These are phyloP conservation scores for Fusarium sp. DNA, from an alignment of 2,329 filamentous ascomycete species.

Conservation along the genomic window DNA sequence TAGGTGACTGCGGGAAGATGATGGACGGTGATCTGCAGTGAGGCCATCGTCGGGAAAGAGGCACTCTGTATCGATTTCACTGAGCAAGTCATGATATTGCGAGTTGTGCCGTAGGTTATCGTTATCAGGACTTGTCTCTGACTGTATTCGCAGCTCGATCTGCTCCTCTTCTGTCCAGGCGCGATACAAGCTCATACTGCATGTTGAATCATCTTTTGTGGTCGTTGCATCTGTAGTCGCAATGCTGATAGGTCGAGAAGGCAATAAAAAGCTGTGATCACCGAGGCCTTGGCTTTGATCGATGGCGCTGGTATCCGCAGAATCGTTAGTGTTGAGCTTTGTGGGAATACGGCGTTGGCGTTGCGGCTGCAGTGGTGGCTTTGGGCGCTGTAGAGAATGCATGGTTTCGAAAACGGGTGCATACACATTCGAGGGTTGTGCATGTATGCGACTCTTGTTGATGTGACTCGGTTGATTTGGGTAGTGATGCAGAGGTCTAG, in stretches of 20 bases:
- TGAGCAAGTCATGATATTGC: constrained; percentile 39
- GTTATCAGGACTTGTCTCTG: constrained; percentile 14
- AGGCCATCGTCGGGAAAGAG: constrained; percentile 35
- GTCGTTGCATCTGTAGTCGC: constrained; percentile 38
- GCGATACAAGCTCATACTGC: constrained; percentile 16
- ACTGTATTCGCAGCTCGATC: constrained; percentile 34
- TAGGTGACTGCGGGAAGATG: constrained; percentile 46
- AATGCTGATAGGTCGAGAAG: constrained; percentile 42
- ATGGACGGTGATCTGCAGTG: constrained; percentile 40
- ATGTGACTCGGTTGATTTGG: constrained; percentile 21
- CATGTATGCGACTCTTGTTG: constrained; percentile 28
- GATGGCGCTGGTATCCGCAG: constrained; percentile 6
- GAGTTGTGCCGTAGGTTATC: constrained; percentile 25
- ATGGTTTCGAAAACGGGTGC: constrained; percentile 32
- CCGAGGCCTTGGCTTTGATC: constrained; percentile 31
- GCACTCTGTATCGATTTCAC: constrained; percentile 39
- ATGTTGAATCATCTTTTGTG: constrained; percentile 13
- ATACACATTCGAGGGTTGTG: constrained; percentile 34
- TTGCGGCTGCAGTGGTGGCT: constrained; percentile 29
- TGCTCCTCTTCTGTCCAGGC: constrained; percentile 35
- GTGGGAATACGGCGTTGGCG: constrained; percentile 24
- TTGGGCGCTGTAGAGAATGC: constrained; percentile 31
- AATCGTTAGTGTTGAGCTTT: constrained; percentile 25
- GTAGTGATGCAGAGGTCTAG: constrained; percentile 38
- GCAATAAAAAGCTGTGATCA: constrained; percentile 41